Evolutionary conservation across 2,329 filamentous ascomycete genomes (phyloP), one percentile per base, ranked within the genome.

Genomic region (Diplodia mutila): DNA sequence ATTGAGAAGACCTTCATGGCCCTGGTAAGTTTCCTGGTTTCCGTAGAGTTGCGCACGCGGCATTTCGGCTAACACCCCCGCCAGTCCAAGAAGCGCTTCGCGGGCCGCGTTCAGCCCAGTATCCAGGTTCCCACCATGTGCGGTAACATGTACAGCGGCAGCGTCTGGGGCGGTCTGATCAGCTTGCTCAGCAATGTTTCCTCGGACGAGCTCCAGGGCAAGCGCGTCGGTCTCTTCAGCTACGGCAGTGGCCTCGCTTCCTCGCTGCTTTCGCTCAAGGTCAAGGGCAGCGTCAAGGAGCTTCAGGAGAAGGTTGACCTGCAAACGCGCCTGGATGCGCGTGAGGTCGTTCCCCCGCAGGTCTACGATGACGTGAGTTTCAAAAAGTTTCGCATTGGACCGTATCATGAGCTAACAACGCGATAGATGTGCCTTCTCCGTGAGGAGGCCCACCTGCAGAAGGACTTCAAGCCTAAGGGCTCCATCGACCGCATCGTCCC

Each of bases 91-190:
- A 85, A 85, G 80, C 80, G 82, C 59, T 85, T 84, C 72, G 79
- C 78, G 55, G 69, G 78, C 63, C 82, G 82, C 69, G 83, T 85
- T 49, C 81, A 84, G 77, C 83, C 83, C 29, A 75, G 79, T 68
- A 82, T 84, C 70, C 74, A 83, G 70, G 80, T 84, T 27, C 83
- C 83, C 9, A 85, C 83, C 71, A 80, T 81, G 78, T 85, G 83
- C 77, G 83, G 83, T 66, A 85, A 85, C 81, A 85, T 85, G 83
- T 85, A 85, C 81, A 83, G 80, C 70, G 83, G 81, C 34, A 83
- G 81, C 69, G 83, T 85, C 65, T 85, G 84, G 77, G 80, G 78
- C 68, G 83, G 82, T 70, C 78, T 85, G 68, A 78, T 79, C 73
- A 83, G 82, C 61, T 73, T 85, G 68, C 70, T 85, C 68, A 72